These are phyloP conservation scores for Thraustotheca clavata DNA, from an alignment of 352 stramenopile genomes.

Conservation along the genomic window DNA sequence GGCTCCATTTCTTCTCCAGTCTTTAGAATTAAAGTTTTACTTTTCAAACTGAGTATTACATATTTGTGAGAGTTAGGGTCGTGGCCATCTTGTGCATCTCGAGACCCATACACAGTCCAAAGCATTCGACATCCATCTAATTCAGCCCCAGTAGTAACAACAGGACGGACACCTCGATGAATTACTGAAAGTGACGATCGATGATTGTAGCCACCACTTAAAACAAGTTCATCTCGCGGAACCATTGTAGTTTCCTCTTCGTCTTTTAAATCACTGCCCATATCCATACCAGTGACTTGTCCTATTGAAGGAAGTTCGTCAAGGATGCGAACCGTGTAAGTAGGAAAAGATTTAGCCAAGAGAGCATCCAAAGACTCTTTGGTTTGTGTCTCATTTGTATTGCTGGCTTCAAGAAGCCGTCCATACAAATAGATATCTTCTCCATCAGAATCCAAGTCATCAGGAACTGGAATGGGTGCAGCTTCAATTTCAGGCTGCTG, in stretches of 20 bases:
- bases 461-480: slow-evolving; percentile 7
- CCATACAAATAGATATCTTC: slow-evolving; percentile 21
- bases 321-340: slow-evolving; percentile 50
- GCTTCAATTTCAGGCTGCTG: not conserved
- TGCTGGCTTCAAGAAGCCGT: slow-evolving; percentile 7
- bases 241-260: slow-evolving; percentile 49
- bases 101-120: slow-evolving; percentile 75
- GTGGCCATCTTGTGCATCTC: slow-evolving; percentile 33
- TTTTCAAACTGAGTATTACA: slow-evolving; percentile 69
- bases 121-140: slow-evolving; percentile 75
- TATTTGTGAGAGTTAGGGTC: slow-evolving; percentile 65
- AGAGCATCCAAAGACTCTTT: slow-evolving; percentile 1
- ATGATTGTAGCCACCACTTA: slow-evolving; percentile 54
- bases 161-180: slow-evolving; percentile 71
- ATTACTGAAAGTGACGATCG: slow-evolving; percentile 65
- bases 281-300: slow-evolving; percentile 75
- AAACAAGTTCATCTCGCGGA: slow-evolving; percentile 66
- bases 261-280: slow-evolving; percentile 60
- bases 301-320: slow-evolving; percentile 64
- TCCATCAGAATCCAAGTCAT: slow-evolving; percentile 17
- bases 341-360: slow-evolving; percentile 9
- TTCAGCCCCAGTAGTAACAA: slow-evolving; percentile 73
- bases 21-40: slow-evolving; percentile 76
- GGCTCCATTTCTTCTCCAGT: slow-evolving; percentile 80
- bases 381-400: not conserved